Percentiles rank a stretch among this genome's conserved stretches.
phyloP scores from a whole-genome alignment of 192 early-diverging fungal species.

The Backusella circina region DNA sequence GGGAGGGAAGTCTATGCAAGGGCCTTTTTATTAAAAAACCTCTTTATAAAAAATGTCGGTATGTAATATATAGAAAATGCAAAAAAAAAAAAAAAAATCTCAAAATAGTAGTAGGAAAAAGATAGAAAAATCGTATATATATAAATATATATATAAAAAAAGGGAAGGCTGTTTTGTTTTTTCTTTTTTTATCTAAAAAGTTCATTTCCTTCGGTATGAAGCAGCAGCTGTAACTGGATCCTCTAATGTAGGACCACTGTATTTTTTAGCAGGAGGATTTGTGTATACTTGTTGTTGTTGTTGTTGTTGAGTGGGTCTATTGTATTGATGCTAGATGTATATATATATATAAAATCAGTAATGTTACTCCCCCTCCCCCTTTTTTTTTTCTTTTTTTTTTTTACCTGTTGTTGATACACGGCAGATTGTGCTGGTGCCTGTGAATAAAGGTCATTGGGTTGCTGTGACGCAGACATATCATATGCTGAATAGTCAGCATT shows the following conservation, averaged over 20 bases:
- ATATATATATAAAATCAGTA: neutral
- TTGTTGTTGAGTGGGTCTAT: neutral
- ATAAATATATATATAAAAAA: neutral
- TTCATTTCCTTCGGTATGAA: slow-evolving; percentile 4
- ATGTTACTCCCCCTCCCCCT: neutral
- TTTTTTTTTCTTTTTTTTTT: neutral
- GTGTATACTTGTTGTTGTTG: neutral
- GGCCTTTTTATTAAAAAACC: neutral
- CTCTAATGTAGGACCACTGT: slow-evolving; percentile 4
- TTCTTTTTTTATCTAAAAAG: neutral
- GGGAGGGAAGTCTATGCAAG: neutral
- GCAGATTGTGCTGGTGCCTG: neutral
- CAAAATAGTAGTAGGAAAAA: no score
- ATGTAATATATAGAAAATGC: no score
- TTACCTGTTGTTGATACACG: neutral
- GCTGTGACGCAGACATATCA: neutral
- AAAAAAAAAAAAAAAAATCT: neutral
- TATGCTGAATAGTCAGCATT: neutral
- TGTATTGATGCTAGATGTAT: neutral
- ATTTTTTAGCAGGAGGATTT: neutral
- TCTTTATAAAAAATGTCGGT: neutral
- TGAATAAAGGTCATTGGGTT: neutral
- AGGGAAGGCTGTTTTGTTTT: no score
- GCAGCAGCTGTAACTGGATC: neutral
- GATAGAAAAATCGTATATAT: no score